Conservation (phyloP, 1,139 yeast species). For the Zygosaccharomyces pseudobailii region DNA sequence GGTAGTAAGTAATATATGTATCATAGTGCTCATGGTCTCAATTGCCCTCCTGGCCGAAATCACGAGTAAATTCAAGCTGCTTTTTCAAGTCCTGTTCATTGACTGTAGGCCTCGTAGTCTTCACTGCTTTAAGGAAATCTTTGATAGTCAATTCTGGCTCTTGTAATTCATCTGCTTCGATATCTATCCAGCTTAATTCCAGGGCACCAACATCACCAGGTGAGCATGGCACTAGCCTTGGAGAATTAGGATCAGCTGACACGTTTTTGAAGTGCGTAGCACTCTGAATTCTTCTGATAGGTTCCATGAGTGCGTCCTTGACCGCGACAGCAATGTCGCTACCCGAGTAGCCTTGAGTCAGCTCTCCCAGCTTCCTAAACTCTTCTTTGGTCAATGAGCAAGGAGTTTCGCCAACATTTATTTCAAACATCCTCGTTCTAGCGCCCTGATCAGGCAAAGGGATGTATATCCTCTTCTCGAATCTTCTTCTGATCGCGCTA, state of each 20-base stretch:
- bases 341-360: constrained; percentile 98
- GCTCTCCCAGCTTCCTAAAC: constrained; percentile 71
- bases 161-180: constrained; percentile 79
- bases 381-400: constrained; percentile 73
- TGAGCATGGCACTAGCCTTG: constrained; percentile 81
- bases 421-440: constrained; percentile 86
- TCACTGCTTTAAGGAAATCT: constrained; percentile 90
- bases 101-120: constrained; percentile 91
- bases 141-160: constrained; percentile 88
- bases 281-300: constrained; percentile 88
- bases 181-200: constrained; percentile 92
- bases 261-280: constrained; percentile 87
- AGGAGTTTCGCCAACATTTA: constrained; percentile 88
- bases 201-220: constrained; percentile 87
- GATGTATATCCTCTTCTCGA: constrained; percentile 91
- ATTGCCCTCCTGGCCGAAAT: constrained; percentile 96
- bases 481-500: constrained; percentile 95
- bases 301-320: constrained; percentile 96
- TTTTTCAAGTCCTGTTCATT: constrained; percentile 74
- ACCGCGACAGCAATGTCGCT: constrained; percentile 97
- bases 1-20: background rate
- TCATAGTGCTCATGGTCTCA: constrained; percentile 27
- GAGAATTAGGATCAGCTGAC: constrained; percentile 32
- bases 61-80: constrained; percentile 84
- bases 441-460: constrained; percentile 92